Conservation (phyloP, 2,329 filamentous ascomycete genomes). For the Alternaria gaisen region DNA sequence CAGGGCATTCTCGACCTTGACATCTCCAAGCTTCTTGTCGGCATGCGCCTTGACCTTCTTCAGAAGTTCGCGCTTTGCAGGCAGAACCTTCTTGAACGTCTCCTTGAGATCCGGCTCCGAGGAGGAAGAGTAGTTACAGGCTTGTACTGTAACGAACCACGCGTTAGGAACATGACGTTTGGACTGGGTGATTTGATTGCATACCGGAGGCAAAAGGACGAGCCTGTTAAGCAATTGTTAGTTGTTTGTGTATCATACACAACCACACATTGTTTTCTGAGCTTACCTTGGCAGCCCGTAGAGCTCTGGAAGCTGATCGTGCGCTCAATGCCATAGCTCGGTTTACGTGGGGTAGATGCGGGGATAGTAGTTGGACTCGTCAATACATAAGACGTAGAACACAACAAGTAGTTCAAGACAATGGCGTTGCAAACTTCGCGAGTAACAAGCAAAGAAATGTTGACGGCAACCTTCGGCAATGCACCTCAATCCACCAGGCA, state of each 20-base stretch:
- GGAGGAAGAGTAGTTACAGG: constrained; percentile 73
- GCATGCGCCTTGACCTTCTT: constrained; percentile 91
- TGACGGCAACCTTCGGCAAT: constrained; percentile 44
- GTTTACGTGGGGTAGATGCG: constrained; percentile 42
- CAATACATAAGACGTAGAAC: constrained; percentile 13
- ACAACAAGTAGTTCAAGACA: constrained; percentile 10
- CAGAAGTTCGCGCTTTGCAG: constrained; percentile 89
- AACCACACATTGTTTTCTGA: background rate
- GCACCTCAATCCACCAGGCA: constrained; percentile 28
- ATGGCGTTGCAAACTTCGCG: constrained; percentile 4
- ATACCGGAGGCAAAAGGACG: constrained; percentile 50
- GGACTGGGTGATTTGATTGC: constrained; percentile 31
- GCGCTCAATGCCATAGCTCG: constrained; percentile 70
- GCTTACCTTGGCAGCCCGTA: constrained; percentile 71
- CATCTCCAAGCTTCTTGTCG: constrained; percentile 84
- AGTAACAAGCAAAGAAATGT: constrained; percentile 23
- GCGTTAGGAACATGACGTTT: constrained; percentile 20
- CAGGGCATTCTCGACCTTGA: constrained; percentile 92
- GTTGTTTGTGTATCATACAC: background rate
- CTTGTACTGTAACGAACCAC: constrained; percentile 43
- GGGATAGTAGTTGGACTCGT: constrained; percentile 26
- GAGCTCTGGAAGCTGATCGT: constrained; percentile 68
- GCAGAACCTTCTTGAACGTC: constrained; percentile 83
- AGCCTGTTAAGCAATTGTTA: constrained; percentile 33
- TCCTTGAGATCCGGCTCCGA: constrained; percentile 90